Evolutionary conservation across 2,329 filamentous ascomycete genomes (phyloP).

Genomic region (Didymella sp.): DNA sequence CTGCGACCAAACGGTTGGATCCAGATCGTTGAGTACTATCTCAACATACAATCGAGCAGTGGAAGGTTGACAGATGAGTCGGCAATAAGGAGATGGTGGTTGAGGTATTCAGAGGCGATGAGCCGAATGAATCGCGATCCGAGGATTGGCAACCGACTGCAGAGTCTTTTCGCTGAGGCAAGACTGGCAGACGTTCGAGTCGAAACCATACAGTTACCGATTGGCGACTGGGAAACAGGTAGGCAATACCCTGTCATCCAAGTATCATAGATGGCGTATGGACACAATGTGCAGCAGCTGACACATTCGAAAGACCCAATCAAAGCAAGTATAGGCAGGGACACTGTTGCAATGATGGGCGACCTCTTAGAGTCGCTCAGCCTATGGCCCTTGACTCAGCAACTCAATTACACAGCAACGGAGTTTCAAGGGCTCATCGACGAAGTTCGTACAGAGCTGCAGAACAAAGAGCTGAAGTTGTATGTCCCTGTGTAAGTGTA

Average conservation of each 20-base stretch:
- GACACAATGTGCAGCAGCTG: background rate
- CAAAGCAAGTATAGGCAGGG: slow-evolving; percentile 39
- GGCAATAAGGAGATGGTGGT: slow-evolving; percentile 48
- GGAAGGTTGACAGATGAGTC: slow-evolving; percentile 69
- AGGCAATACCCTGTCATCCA: background rate
- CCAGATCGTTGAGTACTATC: slow-evolving; percentile 87
- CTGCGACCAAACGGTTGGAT: slow-evolving; percentile 81
- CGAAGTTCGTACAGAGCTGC: slow-evolving; percentile 40
- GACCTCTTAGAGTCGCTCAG: slow-evolving; percentile 48
- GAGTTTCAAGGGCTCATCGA: slow-evolving; percentile 40
- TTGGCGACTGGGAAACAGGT: slow-evolving; percentile 50
- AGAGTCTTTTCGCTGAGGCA: slow-evolving; percentile 39
- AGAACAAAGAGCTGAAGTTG: slow-evolving; percentile 40
- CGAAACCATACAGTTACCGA: slow-evolving; percentile 42
- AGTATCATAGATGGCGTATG: background rate
- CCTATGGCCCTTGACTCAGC: slow-evolving; percentile 47
- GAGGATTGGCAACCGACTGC: slow-evolving; percentile 42
- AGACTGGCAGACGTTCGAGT: slow-evolving; percentile 43
- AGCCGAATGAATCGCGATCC: slow-evolving; percentile 43
- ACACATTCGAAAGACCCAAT: slow-evolving; percentile 34
- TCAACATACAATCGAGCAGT: slow-evolving; percentile 84
- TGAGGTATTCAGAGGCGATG: slow-evolving; percentile 46
- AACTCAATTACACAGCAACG: slow-evolving; percentile 41
- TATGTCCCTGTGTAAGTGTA: slow-evolving; percentile 48
- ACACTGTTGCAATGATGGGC: slow-evolving; percentile 37